phyloP scores from a whole-genome alignment of 805 yeast species.

The Ogataea siamensis region DNA sequence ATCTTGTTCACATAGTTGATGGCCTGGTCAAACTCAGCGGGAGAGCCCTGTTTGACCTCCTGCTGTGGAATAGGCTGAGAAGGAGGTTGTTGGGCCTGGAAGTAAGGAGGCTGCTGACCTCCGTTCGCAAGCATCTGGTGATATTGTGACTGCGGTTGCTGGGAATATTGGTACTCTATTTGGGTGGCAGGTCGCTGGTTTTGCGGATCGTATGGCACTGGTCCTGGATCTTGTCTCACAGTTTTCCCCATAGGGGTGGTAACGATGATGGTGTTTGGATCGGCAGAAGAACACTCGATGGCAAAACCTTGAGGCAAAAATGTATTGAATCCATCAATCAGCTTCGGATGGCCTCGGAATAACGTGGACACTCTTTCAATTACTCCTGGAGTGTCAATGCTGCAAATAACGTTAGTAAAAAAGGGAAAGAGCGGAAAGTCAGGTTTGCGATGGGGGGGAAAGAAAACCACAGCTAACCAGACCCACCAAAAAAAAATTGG shows the following conservation, averaged over 20 bases:
- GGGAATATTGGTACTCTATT: conserved; percentile 16
- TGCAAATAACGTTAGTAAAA: conserved; percentile 26
- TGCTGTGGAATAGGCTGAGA: conserved; percentile 20
- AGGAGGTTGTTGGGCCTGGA: conserved; percentile 21
- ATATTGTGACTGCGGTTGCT: conserved; percentile 21
- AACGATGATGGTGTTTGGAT: conserved; percentile 88
- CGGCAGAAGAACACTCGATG: conserved; percentile 90
- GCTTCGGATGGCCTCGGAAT: conserved; percentile 88
- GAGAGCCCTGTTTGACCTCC: conserved; percentile 46
- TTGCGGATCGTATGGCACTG: conserved; percentile 26
- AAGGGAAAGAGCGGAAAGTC: conserved; percentile 6
- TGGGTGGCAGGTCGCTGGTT: conserved; percentile 26
- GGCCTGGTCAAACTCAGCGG: conserved; percentile 96
- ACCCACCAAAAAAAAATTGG: conserved; percentile 5
- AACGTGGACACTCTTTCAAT: conserved; percentile 90
- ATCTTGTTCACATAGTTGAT: conserved; percentile 94
- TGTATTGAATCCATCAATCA: conserved; percentile 97
- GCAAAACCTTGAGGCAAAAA: conserved; percentile 95
- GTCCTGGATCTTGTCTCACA: conserved; percentile 57
- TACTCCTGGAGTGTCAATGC: conserved; percentile 97
- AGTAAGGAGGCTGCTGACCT: conserved; percentile 17
- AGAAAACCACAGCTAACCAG: conserved; percentile 6
- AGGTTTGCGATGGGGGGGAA: conserved; percentile 7
- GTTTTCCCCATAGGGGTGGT: conserved; percentile 95
- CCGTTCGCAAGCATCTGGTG: conserved; percentile 19